Conservation (phyloP, 2,329 filamentous ascomycete genomes). For the Monosporascus sp. region DNA sequence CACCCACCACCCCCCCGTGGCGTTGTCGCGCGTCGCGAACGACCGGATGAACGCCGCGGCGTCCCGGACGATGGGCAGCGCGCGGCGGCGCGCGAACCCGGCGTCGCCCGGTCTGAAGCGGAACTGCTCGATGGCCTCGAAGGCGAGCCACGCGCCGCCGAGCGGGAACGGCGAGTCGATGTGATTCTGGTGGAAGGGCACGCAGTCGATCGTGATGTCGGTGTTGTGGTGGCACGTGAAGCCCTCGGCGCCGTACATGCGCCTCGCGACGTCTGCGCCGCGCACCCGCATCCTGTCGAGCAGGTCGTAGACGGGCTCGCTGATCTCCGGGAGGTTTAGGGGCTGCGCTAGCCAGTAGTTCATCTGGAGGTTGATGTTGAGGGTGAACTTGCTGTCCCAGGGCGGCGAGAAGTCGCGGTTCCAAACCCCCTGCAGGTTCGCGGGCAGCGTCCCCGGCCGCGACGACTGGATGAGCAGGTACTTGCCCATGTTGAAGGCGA, state of each 20-base stretch:
- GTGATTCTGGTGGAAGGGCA: constrained; percentile 7
- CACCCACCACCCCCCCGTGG: constrained; percentile 1
- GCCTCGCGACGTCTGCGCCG: constrained; percentile 18
- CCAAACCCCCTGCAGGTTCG: constrained; percentile 41
- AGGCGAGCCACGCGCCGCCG: constrained; percentile 4
- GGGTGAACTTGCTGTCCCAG: constrained; percentile 45
- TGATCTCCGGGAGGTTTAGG: constrained; percentile 15
- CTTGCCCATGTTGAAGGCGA: constrained; percentile 31
- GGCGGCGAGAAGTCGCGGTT: constrained; percentile 35
- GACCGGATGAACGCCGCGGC: constrained; percentile 2
- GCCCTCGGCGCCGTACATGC: constrained; percentile 17
- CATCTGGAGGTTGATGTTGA: constrained; percentile 50
- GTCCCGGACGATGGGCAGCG: constrained; percentile 4
- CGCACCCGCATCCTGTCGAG: constrained; percentile 5
- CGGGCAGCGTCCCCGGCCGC: constrained; percentile 26
- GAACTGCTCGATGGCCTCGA: constrained; percentile 6
- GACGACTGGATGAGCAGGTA: constrained; percentile 1
- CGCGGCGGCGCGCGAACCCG: constrained; percentile 1
- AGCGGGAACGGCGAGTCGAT: constrained; percentile 3
- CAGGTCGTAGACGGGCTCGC: constrained; percentile 13
- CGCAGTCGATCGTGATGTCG: constrained; percentile 17
- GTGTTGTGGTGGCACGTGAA: constrained; percentile 20
- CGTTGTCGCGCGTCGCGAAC: neutral
- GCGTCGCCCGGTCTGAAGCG: constrained; percentile 2
- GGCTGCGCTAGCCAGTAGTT: constrained; percentile 42